phyloP scores from a whole-genome alignment of 495 filamentous ascomycete genomes.

The Opeltia flavorubescens region DNA sequence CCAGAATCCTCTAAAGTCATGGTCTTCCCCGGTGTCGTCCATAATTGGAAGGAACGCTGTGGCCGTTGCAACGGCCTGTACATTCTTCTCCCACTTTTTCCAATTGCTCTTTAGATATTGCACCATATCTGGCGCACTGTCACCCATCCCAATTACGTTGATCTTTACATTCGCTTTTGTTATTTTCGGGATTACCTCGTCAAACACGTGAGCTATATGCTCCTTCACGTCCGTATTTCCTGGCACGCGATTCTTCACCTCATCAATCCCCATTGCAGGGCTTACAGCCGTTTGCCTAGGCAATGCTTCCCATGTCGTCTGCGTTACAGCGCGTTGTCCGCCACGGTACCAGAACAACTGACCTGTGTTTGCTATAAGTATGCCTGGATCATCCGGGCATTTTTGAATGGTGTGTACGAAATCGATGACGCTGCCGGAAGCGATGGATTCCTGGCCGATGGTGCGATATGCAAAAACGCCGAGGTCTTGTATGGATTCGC shows the following conservation, averaged over 20 bases:
- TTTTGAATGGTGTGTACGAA: slow-evolving; percentile 39
- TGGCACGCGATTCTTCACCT: slow-evolving; percentile 39
- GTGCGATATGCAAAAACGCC: slow-evolving; percentile 60
- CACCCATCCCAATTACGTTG: slow-evolving; percentile 50
- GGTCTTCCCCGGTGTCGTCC: slow-evolving; percentile 18
- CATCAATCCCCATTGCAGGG: slow-evolving; percentile 21
- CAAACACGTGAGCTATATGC: slow-evolving; percentile 53
- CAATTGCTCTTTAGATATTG: slow-evolving; percentile 44
- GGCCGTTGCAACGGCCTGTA: slow-evolving; percentile 28
- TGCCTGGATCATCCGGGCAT: slow-evolving; percentile 18
- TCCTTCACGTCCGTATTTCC: slow-evolving; percentile 32
- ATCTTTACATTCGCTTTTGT: slow-evolving; percentile 34
- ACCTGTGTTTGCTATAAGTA: slow-evolving; percentile 62
- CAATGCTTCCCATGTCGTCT: slow-evolving; percentile 32
- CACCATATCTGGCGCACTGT: slow-evolving; percentile 38
- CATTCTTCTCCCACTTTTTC: slow-evolving; percentile 24
- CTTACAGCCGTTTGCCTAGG: slow-evolving; percentile 43
- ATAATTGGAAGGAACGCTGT: slow-evolving; percentile 21
- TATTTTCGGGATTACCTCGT: slow-evolving; percentile 37
- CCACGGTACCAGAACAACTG: slow-evolving; percentile 55
- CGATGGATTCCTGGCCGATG: slow-evolving; percentile 43
- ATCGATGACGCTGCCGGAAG: slow-evolving; percentile 48
- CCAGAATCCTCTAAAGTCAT: slow-evolving; percentile 31
- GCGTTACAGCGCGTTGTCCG: slow-evolving; percentile 38
- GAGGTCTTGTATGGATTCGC: slow-evolving; percentile 54